These are phyloP conservation scores for Xylaria sp. DNA, from an alignment of 2,329 filamentous ascomycete species.

Conservation along the genomic window DNA sequence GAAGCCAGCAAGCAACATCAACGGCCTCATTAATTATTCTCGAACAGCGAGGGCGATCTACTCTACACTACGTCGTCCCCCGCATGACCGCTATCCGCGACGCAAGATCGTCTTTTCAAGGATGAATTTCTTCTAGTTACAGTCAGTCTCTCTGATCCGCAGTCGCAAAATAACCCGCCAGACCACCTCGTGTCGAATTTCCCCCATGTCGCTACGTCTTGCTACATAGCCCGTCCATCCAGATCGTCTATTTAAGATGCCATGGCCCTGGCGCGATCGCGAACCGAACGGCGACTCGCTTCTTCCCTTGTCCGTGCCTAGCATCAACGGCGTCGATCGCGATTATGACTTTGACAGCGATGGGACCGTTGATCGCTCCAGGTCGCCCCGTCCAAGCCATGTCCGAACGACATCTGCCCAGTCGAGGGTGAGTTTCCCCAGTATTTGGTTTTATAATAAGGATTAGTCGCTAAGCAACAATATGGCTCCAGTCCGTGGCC, in stretches of 20 bases:
- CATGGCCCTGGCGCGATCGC: slow-evolving; percentile 52
- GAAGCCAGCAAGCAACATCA: slow-evolving; percentile 23
- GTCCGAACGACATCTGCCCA: slow-evolving; percentile 64
- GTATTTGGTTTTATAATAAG: not conserved
- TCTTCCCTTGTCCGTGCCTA: slow-evolving; percentile 51
- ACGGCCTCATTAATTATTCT: slow-evolving; percentile 20
- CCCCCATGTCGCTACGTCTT: slow-evolving; percentile 41
- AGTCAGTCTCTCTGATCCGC: not conserved
- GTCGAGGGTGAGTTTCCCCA: slow-evolving; percentile 59
- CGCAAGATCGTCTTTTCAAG: slow-evolving; percentile 8
- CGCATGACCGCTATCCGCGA: slow-evolving; percentile 15
- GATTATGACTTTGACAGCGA: slow-evolving; percentile 43
- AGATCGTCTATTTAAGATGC: slow-evolving; percentile 48
- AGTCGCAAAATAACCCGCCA: slow-evolving; percentile 12
- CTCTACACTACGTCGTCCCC: slow-evolving; percentile 17
- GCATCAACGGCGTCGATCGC: slow-evolving; percentile 47
- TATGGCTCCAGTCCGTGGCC: slow-evolving; percentile 58
- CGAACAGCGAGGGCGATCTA: slow-evolving; percentile 15
- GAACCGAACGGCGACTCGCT: slow-evolving; percentile 50
- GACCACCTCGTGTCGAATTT: slow-evolving; percentile 30
- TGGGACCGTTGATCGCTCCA: slow-evolving; percentile 49
- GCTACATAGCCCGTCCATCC: slow-evolving; percentile 38
- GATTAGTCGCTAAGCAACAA: slow-evolving; percentile 12
- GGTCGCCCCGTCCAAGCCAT: slow-evolving; percentile 51
- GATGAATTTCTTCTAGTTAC: slow-evolving; percentile 27